Percentiles rank a stretch among this genome's conserved stretches.
These are phyloP conservation scores for Hymenoscyphus occultus DNA, from an alignment of 2,329 filamentous ascomycete species.

Conservation along the genomic window DNA sequence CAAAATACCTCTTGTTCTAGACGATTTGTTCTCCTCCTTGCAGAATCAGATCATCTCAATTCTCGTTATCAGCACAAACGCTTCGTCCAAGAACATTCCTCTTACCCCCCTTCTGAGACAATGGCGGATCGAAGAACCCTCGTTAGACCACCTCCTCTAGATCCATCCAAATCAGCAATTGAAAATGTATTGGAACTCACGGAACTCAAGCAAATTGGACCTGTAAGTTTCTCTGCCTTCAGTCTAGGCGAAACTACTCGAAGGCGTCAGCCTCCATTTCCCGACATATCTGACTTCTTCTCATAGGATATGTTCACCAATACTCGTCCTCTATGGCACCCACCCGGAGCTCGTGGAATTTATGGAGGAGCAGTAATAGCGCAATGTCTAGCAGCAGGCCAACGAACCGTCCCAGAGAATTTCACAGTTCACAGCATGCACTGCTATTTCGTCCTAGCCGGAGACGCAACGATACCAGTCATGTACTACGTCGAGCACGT, in stretches of 20 bases:
- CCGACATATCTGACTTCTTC: constrained; percentile 18
- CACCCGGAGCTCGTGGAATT: constrained; percentile 85
- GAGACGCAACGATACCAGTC: constrained; percentile 78
- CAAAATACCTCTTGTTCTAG: not conserved
- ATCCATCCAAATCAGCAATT: constrained; percentile 72
- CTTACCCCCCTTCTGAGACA: not conserved
- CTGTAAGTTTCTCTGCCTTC: constrained; percentile 48
- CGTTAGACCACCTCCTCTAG: constrained; percentile 70
- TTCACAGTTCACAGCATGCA: constrained; percentile 95
- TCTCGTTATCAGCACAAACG: not conserved
- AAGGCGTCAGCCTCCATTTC: not conserved
- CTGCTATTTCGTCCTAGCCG: constrained; percentile 96
- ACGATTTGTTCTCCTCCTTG: not conserved
- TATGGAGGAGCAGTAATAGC: constrained; percentile 93
- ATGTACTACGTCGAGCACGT: constrained; percentile 95
- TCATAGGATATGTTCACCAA: constrained; percentile 88
- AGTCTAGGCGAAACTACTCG: not conserved
- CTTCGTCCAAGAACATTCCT: not conserved
- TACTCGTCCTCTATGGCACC: constrained; percentile 86
- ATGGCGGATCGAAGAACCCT: constrained; percentile 52
- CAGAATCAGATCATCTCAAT: not conserved
- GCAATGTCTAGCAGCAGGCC: constrained; percentile 83
- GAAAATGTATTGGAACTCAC: constrained; percentile 89
- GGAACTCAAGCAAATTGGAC: constrained; percentile 70
- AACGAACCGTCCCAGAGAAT: constrained; percentile 75